Evolutionary conservation across 169 alveolate species (phyloP).

Genomic region (Theileria parva): DNA sequence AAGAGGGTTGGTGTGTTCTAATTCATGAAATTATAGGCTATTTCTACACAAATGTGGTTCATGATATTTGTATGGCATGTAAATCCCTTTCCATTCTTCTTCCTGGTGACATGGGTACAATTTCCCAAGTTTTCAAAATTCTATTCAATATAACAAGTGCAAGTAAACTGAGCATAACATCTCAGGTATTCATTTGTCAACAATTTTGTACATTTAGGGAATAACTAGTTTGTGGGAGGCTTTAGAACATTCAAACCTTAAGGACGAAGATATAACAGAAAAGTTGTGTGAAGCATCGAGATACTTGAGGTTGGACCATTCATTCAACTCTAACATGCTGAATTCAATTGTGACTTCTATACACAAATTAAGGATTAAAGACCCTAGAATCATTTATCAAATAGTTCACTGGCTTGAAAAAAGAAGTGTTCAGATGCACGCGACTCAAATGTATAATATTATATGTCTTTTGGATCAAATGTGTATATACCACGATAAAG

Average conservation of each 20-base stretch:
- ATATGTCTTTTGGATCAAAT: constrained; percentile 67
- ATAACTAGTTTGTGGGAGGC: constrained; percentile 80
- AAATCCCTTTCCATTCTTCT: constrained; percentile 56
- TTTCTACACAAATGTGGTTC: constrained; percentile 53
- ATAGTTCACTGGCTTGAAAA: constrained; percentile 75
- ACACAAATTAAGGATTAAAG: constrained; percentile 60
- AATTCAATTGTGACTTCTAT: constrained; percentile 65
- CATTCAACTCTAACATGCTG: constrained; percentile 79
- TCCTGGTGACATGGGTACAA: constrained; percentile 43
- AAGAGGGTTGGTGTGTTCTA: constrained; percentile 22
- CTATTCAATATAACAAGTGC: constrained; percentile 22
- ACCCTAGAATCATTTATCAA: constrained; percentile 75
- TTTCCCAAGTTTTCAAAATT: constrained; percentile 10
- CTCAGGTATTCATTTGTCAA: constrained; percentile 54
- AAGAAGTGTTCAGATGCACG: constrained; percentile 73
- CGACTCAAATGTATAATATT: constrained; percentile 71
- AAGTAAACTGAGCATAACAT: constrained; percentile 31
- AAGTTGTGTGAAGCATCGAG: constrained; percentile 73
- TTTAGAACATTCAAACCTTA: constrained; percentile 62
- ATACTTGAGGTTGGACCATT: constrained; percentile 76
- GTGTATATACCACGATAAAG: constrained; percentile 76
- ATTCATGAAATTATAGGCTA: constrained; percentile 27
- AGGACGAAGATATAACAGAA: constrained; percentile 62
- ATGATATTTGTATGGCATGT: constrained; percentile 61
- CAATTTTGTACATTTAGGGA: constrained; percentile 50